These are phyloP conservation scores for Handroanthus guayacan DNA, from an alignment of 257 asterid genomes.

Conservation along the genomic window DNA sequence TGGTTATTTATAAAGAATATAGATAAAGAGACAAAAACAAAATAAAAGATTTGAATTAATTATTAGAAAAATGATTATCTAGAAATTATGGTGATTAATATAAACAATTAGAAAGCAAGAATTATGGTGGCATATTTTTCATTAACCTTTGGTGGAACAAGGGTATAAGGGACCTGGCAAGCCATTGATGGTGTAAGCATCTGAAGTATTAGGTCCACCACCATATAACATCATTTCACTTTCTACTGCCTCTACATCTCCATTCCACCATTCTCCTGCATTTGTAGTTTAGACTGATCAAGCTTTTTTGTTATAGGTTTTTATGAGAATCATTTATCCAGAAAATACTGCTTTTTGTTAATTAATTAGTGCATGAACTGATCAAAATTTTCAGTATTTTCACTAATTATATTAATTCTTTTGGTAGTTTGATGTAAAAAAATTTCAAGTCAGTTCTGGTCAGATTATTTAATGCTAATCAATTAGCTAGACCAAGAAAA, in stretches of 20 bases:
- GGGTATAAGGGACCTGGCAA: constrained; percentile 82
- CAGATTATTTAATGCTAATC: too few species aligned
- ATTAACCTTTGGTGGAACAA: constrained; percentile 68
- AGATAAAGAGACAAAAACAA: too few species aligned
- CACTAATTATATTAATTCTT: neutral
- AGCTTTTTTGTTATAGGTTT: neutral
- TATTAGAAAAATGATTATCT: too few species aligned
- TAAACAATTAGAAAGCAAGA: neutral
- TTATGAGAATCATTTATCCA: neutral
- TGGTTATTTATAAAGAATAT: too few species aligned
- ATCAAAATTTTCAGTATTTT: too few species aligned
- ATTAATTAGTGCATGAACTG: too few species aligned
- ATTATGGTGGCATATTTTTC: neutral
- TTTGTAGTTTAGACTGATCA: neutral
- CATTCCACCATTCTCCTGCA: constrained; percentile 91
- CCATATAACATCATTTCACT: constrained; percentile 65
- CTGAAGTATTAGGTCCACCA: constrained; percentile 76
- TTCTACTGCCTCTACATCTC: constrained; percentile 64
- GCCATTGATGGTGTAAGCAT: constrained; percentile 92
- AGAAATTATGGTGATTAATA: neutral
- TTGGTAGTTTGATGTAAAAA: neutral
- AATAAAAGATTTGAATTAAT: too few species aligned
- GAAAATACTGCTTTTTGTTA: too few species aligned
- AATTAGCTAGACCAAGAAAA: too few species aligned
- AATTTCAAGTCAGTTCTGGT: too few species aligned